Conservation (phyloP, 2,329 filamentous ascomycete species). For the Phialophora tarda region DNA sequence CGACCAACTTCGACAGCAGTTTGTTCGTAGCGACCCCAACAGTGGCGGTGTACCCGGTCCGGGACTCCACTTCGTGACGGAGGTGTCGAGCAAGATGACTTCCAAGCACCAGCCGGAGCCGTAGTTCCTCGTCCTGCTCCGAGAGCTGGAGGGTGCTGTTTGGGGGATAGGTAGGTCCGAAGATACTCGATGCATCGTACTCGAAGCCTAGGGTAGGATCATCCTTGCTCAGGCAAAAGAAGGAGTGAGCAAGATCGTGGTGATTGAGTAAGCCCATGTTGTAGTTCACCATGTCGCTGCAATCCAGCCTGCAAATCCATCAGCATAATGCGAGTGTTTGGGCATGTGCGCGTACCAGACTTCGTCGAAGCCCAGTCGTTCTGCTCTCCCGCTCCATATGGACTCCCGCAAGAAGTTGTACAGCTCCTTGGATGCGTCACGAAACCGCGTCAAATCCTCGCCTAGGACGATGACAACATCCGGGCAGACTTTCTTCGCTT, state of each 20-base stretch:
- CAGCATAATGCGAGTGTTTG: conserved; percentile 41
- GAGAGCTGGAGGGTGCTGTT: conserved; percentile 12
- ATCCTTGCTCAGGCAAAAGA: conserved; percentile 74
- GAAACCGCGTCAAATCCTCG: conserved; percentile 83
- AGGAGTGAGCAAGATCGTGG: conserved; percentile 69
- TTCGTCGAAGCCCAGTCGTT: conserved; percentile 90
- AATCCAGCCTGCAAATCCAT: conserved; percentile 65
- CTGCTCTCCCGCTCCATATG: conserved; percentile 78
- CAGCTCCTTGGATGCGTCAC: conserved; percentile 81
- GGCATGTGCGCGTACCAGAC: conserved; percentile 62
- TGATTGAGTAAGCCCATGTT: conserved; percentile 74
- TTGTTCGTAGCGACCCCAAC: conserved; percentile 90
- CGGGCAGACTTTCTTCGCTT: conserved; percentile 79
- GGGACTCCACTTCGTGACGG: conserved; percentile 71
- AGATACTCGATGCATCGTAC: conserved; percentile 73
- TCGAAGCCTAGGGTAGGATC: conserved; percentile 81
- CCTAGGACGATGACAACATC: conserved; percentile 85
- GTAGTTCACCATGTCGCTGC: conserved; percentile 84
- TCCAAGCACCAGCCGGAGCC: conserved; percentile 71
- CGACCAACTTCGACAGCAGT: conserved; percentile 81
- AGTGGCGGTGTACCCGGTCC: conserved; percentile 84
- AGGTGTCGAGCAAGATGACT: conserved; percentile 81
- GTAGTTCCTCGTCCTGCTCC: conserved; percentile 46
- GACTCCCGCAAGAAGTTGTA: conserved; percentile 74
- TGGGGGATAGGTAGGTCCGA: conserved; percentile 66